These are phyloP conservation scores for Pisolithus albus DNA, from an alignment of 768 basidiomycete genomes.

Conservation along the genomic window DNA sequence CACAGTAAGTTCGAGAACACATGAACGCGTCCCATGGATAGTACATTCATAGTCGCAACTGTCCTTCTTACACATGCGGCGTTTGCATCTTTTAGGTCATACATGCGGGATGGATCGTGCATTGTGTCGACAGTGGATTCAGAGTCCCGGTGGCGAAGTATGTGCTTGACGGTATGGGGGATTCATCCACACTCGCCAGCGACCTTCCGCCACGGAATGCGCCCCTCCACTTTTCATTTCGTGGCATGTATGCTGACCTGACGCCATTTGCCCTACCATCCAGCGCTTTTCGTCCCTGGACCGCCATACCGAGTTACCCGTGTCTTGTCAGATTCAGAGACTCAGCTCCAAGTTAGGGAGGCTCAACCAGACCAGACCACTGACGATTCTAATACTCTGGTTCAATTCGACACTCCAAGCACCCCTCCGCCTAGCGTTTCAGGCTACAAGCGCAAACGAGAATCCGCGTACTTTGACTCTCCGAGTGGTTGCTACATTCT, in stretches of 20 bases:
- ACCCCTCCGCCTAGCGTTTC: conserved; percentile 12
- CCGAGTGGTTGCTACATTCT: conserved; percentile 21
- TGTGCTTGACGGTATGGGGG: conserved; percentile 25
- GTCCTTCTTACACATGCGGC: not conserved
- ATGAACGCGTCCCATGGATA: not conserved
- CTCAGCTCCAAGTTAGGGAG: not conserved
- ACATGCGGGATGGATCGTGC: conserved; percentile 25
- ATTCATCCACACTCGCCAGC: not conserved
- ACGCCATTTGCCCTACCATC: too few relatives aligned
- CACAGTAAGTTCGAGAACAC: conserved; percentile 14
- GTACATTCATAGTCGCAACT: not conserved
- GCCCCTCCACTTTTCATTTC: too few relatives aligned
- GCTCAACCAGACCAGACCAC: not conserved
- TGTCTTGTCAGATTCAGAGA: not conserved
- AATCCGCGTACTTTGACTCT: conserved; percentile 23
- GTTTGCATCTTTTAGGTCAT: conserved; percentile 15
- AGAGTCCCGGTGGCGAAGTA: conserved; percentile 21
- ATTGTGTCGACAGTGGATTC: conserved; percentile 22
- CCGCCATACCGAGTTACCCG: not conserved
- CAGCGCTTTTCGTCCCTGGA: too few relatives aligned
- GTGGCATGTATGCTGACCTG: too few relatives aligned
- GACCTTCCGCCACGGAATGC: too few relatives aligned
- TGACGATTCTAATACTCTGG: not conserved
- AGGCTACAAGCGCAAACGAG: conserved; percentile 22
- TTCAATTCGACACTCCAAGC: conserved; percentile 17